Percentiles rank a stretch among this genome's conserved stretches.
Conservation (phyloP, 2,329 filamentous ascomycete genomes). For the Exophiala sp. region DNA sequence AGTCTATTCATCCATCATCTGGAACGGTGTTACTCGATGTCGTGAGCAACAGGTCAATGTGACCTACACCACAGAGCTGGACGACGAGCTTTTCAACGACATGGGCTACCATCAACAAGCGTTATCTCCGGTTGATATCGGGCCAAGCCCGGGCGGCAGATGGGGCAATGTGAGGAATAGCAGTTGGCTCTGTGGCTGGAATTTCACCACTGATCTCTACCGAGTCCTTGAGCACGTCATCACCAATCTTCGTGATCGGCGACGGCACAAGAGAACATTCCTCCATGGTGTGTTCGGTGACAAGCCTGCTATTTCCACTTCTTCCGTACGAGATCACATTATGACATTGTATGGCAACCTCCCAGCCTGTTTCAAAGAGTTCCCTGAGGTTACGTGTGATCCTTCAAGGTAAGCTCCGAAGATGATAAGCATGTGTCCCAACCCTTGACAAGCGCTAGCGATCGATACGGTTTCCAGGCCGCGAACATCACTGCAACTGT, state of each 20-base stretch:
- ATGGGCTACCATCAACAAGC: constrained; percentile 29
- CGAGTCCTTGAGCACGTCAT: constrained; percentile 53
- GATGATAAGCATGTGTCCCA: neutral
- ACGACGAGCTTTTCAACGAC: constrained; percentile 45
- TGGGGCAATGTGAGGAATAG: constrained; percentile 19
- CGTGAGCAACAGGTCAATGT: constrained; percentile 48
- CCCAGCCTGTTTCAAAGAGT: constrained; percentile 24
- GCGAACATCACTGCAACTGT: constrained; percentile 51
- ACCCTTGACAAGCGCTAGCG: constrained; percentile 31
- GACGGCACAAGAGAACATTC: constrained; percentile 12
- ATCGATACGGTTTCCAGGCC: constrained; percentile 48
- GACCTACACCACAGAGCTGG: constrained; percentile 46
- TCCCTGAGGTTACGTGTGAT: constrained; percentile 42
- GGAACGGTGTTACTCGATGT: constrained; percentile 46
- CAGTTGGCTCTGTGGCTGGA: constrained; percentile 56
- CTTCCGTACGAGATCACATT: constrained; percentile 20
- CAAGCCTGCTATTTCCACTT: constrained; percentile 3
- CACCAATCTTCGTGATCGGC: constrained; percentile 15
- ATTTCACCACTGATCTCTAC: constrained; percentile 57
- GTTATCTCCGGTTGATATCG: constrained; percentile 14
- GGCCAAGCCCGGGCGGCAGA: constrained; percentile 17
- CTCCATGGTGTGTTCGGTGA: constrained; percentile 23
- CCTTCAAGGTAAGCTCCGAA: constrained; percentile 10
- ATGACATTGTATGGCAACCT: constrained; percentile 22
- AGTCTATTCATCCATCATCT: constrained; percentile 53